phyloP scores from a whole-genome alignment of 2,329 filamentous ascomycete genomes.

The Venturia effusa region DNA sequence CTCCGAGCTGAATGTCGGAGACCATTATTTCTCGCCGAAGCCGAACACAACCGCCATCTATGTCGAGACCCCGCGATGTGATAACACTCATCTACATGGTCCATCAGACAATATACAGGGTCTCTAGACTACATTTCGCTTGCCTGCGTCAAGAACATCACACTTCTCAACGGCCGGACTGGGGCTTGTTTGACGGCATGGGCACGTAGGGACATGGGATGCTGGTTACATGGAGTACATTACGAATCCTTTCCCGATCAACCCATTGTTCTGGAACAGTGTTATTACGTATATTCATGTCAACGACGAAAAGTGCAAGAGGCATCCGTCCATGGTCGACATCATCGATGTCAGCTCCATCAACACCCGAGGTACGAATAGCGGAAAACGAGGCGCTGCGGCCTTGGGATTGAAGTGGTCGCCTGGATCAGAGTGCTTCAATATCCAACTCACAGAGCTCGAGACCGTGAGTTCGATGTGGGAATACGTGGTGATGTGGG shows the following conservation, averaged over 20 bases:
- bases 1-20: constrained; percentile 25
- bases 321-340: constrained; percentile 46
- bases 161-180: constrained; percentile 42
- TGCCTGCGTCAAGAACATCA: constrained; percentile 49
- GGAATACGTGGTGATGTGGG: constrained; percentile 38
- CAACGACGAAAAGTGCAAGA: constrained; percentile 38
- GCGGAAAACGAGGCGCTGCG: constrained; percentile 43
- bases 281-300: constrained; percentile 55
- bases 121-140: constrained; percentile 24
- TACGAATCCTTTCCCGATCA: constrained; percentile 52
- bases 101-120: constrained; percentile 22
- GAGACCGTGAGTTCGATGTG: constrained; percentile 39
- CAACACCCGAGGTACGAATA: constrained; percentile 47
- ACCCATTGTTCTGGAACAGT: constrained; percentile 48
- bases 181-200: constrained; percentile 51
- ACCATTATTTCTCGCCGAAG: constrained; percentile 24
- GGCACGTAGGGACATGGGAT: constrained; percentile 47
- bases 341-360: constrained; percentile 49
- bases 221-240: constrained; percentile 52
- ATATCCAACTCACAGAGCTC: constrained; percentile 45
- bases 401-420: constrained; percentile 47
- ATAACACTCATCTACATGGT: constrained; percentile 25
- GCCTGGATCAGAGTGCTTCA: constrained; percentile 45
- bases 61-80: constrained; percentile 24
- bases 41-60: constrained; percentile 25